Base-by-base conservation (phyloP, 2,329 filamentous ascomycete genomes). In the Cercospora beticola region DNA sequence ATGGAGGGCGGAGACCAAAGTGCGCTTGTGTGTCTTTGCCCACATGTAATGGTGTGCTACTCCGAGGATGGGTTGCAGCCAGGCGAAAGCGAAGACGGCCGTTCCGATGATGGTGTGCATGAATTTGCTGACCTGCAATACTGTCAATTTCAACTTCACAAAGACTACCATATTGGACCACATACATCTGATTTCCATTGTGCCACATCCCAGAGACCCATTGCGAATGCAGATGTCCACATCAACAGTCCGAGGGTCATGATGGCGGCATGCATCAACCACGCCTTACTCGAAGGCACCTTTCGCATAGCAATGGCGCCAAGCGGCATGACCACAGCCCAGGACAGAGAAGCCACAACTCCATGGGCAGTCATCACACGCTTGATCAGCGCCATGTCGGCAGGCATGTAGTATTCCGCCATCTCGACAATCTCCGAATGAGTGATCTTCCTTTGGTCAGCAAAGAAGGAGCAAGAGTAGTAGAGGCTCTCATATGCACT, bases 31-130 rank as follows among this genome's bases (percentile, higher is more conserved):
- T 14, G 81, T 80, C 70, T 82, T 83, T 63, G 83, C 82, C 79
- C 83, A 88, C 49, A 83, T 73, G 3, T 77, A 68, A 72, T 88
- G 86, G 69, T 88, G 86, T 2, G 86, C 68, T 16, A 82, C 74
- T 4, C 86, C 86, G 36, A 86, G 78, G 2, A 83, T 74, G 0
- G 86, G 86, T 70, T 87, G 85, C 52, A 67, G 52, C 30, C 59
- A 67, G 14, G 61, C 60, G 16, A 67, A 58, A 9, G 54, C 31
- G 33, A 67, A 64, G 18, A 67, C 49, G 33, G 62, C 54, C 3
- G 54, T 59, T 12, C 65, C 65, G 14, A 67, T 64, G 36, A 67
- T 64, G 18, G 65, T 61, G 14, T 67, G 65, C 18, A 46, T 46
- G 33, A 78, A 74, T 56, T 78, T 61, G 62, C 46, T 82, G 64